These are phyloP conservation scores for Metschnikowia anglica DNA, from an alignment of 805 yeast species.

Conservation along the genomic window DNA sequence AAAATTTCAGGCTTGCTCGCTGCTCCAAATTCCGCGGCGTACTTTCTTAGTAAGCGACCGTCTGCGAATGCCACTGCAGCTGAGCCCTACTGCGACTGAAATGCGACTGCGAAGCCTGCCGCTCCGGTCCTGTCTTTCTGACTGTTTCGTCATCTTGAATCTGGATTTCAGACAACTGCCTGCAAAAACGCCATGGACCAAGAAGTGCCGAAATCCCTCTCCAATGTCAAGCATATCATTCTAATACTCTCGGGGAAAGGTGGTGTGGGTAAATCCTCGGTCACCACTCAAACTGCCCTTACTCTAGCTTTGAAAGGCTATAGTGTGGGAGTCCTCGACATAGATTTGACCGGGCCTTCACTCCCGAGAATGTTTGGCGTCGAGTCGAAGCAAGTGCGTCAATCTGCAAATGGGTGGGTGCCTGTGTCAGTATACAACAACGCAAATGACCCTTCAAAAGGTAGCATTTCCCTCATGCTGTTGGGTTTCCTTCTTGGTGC, in stretches of 20 bases:
- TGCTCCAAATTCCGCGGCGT: no score
- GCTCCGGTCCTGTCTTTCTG: no score
- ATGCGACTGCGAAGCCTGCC: no score
- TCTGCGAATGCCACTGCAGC: no score
- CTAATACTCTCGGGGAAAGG: slow-evolving; percentile 92
- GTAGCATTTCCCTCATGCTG: slow-evolving; percentile 67
- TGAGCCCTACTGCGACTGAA: no score
- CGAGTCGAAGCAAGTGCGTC: slow-evolving; percentile 76
- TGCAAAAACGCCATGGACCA: background rate
- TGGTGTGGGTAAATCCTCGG: slow-evolving; percentile 96
- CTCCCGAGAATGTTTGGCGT: slow-evolving; percentile 95
- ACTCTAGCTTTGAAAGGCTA: slow-evolving; percentile 66
- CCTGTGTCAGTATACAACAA: slow-evolving; percentile 60
- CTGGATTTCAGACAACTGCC: background rate
- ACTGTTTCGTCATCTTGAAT: no score
- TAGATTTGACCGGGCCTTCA: slow-evolving; percentile 96
- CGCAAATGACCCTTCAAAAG: slow-evolving; percentile 28
- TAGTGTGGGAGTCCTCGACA: slow-evolving; percentile 92
- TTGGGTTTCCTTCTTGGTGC: slow-evolving; percentile 82
- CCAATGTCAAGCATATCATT: slow-evolving; percentile 69
- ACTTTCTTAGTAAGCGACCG: no score
- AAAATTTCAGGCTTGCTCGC: no score
- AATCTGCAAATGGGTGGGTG: slow-evolving; percentile 83
- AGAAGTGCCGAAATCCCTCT: slow-evolving; percentile 33
- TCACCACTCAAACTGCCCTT: slow-evolving; percentile 92